Evolutionary conservation across 169 alveolate species (phyloP), one percentile per base, ranked within the genome.

Genomic region (Theileria parva): DNA sequence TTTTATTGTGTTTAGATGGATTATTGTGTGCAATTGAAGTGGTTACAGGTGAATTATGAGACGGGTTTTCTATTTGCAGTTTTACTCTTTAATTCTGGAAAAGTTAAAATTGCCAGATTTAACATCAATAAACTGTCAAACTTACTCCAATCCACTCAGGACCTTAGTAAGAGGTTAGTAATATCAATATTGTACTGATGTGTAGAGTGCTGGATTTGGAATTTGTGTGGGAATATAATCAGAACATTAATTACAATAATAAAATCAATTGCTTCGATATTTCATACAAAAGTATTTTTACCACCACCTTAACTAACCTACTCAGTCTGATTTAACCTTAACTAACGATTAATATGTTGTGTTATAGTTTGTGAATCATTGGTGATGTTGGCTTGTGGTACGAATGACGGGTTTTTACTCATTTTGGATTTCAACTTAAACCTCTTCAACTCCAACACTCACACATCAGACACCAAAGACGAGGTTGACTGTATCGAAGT

Each of bases 361-460:
- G 12, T n/a, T 55, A n/a, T 55, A 55, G 64, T 55, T 21, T 3
- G 3, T 55, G 64, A 55, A 17, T 17, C 64, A 6, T 21, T 55
- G 64, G 12, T 55, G 9, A 81, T 50, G 13, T 27, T 81, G 32
- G 84, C 60, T 23, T 77, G 76, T 13, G 88, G 88, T 2, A 74
- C 84, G 61, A 81, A 50, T 27, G 85, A 81, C 55, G 88, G 88
- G 21, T 81, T 55, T 51, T 9, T 81, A 3, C 27, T 27, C 7
- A 48, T 81, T 2, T 81, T 85, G 88, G 28, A 30, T 30, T 81
- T 81, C 19, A 17, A 74, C 27, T 66, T 74, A 72, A 67, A 63
- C 30, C 50, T 2, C 8, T 19, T 80, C 48, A 37, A 17, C n/a
- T 55, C 34, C 8, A 25, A 59, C 4, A 25, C 34, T 59, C 4